Evolutionary conservation across 768 basidiomycete genomes (phyloP), one percentile per base, ranked within the genome.

Genomic region (Termitomyces titanicus): DNA sequence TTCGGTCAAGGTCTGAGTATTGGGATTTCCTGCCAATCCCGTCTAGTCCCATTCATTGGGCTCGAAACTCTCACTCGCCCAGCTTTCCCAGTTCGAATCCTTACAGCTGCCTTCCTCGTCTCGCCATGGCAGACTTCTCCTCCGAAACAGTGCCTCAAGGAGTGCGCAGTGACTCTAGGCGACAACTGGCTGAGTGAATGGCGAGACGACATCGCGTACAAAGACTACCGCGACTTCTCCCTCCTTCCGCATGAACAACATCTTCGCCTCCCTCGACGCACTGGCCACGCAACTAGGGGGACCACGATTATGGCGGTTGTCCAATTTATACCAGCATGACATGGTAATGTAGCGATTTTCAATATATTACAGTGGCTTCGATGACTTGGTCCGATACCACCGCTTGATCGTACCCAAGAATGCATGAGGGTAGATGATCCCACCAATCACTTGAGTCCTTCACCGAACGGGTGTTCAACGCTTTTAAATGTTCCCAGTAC

Each of bases 161-260:
- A 81, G 20, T 82, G 94, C 2, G 93, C 94, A 0, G 76, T 77
- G 0, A 77, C 83, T 24, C 80, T 82, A 1, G 69, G 70, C 51
- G 76, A 74, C 63, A 94, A 80, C 74, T 99, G 97, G 97, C 78
- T 99, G n/a, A 80, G 82, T 44, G 93, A 96, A 49, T 99, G 97
- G 97, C 98, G 96, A 95, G 95, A 98, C 71, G 92, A 97, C 34
- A 82, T 70, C 5, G 95, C 95, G n/a, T 92, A 90, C 67, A 86
- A 92, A 87, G 86, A 75, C 6, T 92, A 91, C 65, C 81, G 92
- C 47, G 95, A 96, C 63, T n/a, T n/a, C n/a, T n/a, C n/a, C n/a
- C n/a, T n/a, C n/a, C n/a, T n/a, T n/a, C n/a, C n/a, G n/a, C n/a
- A n/a, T n/a, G n/a, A n/a, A n/a, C n/a, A n/a, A n/a, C n/a, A n/a